These are phyloP conservation scores for Tetraselmis chui DNA, from an alignment of 139 green algal genomes.

Conservation along the genomic window DNA sequence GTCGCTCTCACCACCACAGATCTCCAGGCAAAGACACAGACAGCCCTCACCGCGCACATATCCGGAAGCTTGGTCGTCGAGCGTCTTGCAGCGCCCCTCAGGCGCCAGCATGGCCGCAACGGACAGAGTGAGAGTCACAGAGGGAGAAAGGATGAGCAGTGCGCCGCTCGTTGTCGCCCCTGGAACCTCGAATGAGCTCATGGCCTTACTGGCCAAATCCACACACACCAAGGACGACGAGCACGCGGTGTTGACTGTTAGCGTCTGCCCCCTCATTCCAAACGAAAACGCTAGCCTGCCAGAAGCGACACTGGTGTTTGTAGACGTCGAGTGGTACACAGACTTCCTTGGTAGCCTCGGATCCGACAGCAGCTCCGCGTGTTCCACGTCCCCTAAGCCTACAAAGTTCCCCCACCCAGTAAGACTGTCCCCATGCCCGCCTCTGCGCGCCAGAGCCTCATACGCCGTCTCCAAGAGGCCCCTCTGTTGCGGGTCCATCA, in stretches of 20 bases:
- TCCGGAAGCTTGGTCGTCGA: constrained; percentile 70
- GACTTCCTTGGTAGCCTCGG: background rate
- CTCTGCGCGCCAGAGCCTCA: no score
- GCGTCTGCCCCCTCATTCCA: background rate
- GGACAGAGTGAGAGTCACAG: background rate
- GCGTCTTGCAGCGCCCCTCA: constrained; percentile 82
- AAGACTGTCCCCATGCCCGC: background rate
- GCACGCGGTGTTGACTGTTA: background rate
- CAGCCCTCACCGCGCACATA: constrained; percentile 63
- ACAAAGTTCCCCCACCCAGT: background rate
- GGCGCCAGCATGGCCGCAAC: constrained; percentile 53
- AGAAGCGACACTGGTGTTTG: background rate
- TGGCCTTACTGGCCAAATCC: background rate
- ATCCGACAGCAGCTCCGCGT: background rate
- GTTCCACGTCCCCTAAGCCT: background rate
- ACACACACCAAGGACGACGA: constrained; percentile 1
- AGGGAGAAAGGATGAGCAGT: background rate
- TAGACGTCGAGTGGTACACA: background rate
- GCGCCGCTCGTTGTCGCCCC: background rate
- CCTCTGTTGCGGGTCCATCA: background rate
- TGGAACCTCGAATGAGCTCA: background rate
- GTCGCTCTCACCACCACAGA: background rate
- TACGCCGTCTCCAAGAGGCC: background rate
- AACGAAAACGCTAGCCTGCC: background rate
- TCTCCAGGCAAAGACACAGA: background rate